A percentile compares a stretch with the other conserved stretches of the same genome.
Conservation (phyloP, 1,139 yeast genomes). For the Hyphopichia buzzinii region DNA sequence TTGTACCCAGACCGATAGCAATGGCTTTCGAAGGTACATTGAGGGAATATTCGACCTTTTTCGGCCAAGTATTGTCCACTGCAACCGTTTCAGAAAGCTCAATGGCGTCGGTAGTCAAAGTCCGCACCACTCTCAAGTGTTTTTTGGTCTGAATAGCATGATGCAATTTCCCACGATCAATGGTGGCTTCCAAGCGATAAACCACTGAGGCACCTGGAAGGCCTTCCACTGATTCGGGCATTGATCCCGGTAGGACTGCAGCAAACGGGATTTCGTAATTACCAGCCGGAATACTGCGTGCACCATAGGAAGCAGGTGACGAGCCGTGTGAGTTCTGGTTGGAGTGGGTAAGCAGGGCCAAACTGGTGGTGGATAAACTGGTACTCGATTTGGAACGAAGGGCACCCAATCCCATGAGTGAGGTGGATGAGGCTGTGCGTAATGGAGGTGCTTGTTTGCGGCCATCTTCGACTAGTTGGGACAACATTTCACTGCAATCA, state of each 20-base stretch:
- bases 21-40: conserved; percentile 86
- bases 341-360: conserved; percentile 9
- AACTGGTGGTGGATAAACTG: conserved; percentile 19
- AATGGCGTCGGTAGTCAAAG: conserved; percentile 81
- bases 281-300: conserved; percentile 56
- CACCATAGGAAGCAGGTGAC: conserved; percentile 12
- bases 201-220: conserved; percentile 80
- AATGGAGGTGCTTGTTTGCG: conserved; percentile 9
- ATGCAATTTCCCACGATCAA: conserved; percentile 81
- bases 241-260: conserved; percentile 77
- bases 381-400: conserved; percentile 33
- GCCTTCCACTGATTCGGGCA: conserved; percentile 90
- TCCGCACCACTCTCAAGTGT: conserved; percentile 81
- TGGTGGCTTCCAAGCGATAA: conserved; percentile 73
- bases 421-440: conserved; percentile 31
- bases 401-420: conserved; percentile 33
- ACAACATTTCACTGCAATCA: conserved; percentile 61
- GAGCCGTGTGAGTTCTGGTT: conserved; percentile 7
- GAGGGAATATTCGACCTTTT: conserved; percentile 85
- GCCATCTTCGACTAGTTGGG: conserved; percentile 28
- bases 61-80: conserved; percentile 95
- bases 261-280: conserved; percentile 91
- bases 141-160: conserved; percentile 64
- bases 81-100: conserved; percentile 91
- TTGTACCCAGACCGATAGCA: conserved; percentile 81